Evolutionary conservation across 2,329 filamentous ascomycete species (phyloP), one percentile per base, ranked within the genome.

Genomic region (Cytospora piceicola): DNA sequence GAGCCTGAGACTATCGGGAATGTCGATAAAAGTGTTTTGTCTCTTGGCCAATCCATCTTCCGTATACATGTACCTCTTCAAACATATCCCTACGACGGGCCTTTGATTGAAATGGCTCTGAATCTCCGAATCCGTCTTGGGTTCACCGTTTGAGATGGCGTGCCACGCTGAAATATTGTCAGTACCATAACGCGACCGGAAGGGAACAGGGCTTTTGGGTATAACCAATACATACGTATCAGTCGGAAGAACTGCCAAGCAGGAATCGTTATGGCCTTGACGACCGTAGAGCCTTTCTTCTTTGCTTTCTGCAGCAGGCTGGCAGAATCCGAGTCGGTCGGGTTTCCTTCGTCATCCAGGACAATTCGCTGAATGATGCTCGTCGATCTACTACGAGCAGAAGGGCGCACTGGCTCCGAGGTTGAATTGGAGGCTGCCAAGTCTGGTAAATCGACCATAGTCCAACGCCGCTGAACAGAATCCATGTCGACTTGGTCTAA

Each of bases 241-340:
- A 98, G 81, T 73, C 91, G 93, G 78, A 97, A 98, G 74, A 98
- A 97, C 73, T 97, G 94, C 93, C 94, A 98, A 2, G 95, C 95
- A 46, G 94, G 94, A 81, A 98, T 97, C 66, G 94, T 89, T 17
- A 98, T 91, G 72, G 96, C 94, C 73, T 94, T 97, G 70, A 79
- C 82, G 64, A 83, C 81, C 2, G 79, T 82, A 15, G 83, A 85
- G 71, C 81, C 76, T 74, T 82, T 74, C 70, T 75, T 76, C 72
- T 80, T 76, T 70, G 78, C 75, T 75, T 80, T 79, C 68, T 80
- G 78, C 51, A 81, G 74, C 34, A 83, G 72, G 17, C 75, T 79
- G 20, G 75, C 72, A 17, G 78, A 75, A 30, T 83, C 80, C 2
- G 79, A 69, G 49, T 80, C 78, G 5, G 78, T 73, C 4, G 81